Evolutionary conservation across 768 basidiomycete genomes (phyloP).

Genomic region (Fibroporia radiculosa): DNA sequence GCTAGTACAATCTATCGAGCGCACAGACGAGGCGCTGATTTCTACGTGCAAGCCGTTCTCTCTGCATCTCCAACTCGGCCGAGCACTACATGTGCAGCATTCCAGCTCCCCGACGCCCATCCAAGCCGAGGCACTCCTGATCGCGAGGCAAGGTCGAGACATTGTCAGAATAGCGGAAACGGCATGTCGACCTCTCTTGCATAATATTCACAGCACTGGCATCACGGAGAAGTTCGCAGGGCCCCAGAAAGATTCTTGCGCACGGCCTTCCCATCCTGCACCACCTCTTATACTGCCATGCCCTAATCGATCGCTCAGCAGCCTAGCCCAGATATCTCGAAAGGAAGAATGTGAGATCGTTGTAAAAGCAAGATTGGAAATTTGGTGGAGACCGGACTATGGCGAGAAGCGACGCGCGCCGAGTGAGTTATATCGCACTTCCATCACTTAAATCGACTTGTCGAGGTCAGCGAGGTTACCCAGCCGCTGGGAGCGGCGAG

Average conservation of each 20-base stretch:
- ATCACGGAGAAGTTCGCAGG: constrained; percentile 45
- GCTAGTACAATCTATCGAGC: too few species aligned
- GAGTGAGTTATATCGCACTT: too few species aligned
- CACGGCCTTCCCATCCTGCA: constrained; percentile 92
- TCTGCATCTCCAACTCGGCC: constrained; percentile 59
- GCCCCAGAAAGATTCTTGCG: constrained; percentile 95
- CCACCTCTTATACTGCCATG: too few species aligned
- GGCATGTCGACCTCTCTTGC: constrained; percentile 31
- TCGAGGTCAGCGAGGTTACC: too few species aligned
- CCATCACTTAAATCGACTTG: too few species aligned
- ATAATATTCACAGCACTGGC: not conserved
- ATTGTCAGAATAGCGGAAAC: constrained; percentile 94
- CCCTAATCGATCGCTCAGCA: too few species aligned
- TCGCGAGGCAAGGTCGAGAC: constrained; percentile 56
- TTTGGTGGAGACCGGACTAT: too few species aligned
- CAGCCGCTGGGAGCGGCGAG: too few species aligned
- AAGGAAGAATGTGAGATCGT: too few species aligned
- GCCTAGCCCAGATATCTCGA: too few species aligned
- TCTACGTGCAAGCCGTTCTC: constrained; percentile 66
- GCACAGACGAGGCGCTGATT: constrained; percentile 45
- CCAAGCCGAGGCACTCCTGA: constrained; percentile 65
- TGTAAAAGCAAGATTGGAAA: too few species aligned
- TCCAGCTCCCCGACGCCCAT: constrained; percentile 81
- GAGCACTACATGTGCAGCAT: constrained; percentile 49
- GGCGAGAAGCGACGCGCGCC: too few species aligned